phyloP scores from a whole-genome alignment of 352 stramenopile species.

The Globisporangium cederbergense region DNA sequence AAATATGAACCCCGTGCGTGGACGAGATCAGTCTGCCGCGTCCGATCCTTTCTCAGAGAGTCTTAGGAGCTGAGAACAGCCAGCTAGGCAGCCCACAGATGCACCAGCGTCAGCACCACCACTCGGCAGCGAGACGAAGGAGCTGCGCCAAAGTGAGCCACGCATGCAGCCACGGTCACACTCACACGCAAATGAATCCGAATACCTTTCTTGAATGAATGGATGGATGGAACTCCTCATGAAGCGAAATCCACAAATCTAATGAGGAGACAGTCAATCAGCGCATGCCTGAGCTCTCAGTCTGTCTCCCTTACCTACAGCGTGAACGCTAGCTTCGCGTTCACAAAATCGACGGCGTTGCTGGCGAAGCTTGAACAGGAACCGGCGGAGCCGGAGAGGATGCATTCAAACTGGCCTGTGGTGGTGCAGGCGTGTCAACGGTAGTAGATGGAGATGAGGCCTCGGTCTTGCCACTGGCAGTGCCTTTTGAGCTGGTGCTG shows the following conservation, averaged over 20 bases:
- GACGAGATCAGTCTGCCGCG: too few relatives aligned
- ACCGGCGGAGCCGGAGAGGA: neutral
- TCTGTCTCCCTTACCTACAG: slow-evolving; percentile 3
- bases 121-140: too few relatives aligned
- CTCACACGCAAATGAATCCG: neutral
- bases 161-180: too few relatives aligned
- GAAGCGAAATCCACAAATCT: slow-evolving; percentile 1
- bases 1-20: neutral
- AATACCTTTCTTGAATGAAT: neutral
- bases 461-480: neutral
- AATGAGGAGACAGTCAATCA: slow-evolving; percentile 1
- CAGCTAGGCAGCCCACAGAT: neutral
- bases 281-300: neutral
- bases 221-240: neutral
- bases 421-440: neutral
- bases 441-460: neutral
- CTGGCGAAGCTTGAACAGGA: neutral
- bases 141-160: too few relatives aligned
- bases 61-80: neutral
- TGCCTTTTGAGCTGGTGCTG: neutral
- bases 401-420: neutral
- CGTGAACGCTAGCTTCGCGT: slow-evolving; percentile 2
- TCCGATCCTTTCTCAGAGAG: too few relatives aligned
- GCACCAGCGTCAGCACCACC: too few relatives aligned
- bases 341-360: slow-evolving; percentile 13